Percentiles rank a stretch among this genome's conserved stretches.
Evolutionary conservation across 129 eudicot genomes (phyloP).

Genomic region (Arctium minus): DNA sequence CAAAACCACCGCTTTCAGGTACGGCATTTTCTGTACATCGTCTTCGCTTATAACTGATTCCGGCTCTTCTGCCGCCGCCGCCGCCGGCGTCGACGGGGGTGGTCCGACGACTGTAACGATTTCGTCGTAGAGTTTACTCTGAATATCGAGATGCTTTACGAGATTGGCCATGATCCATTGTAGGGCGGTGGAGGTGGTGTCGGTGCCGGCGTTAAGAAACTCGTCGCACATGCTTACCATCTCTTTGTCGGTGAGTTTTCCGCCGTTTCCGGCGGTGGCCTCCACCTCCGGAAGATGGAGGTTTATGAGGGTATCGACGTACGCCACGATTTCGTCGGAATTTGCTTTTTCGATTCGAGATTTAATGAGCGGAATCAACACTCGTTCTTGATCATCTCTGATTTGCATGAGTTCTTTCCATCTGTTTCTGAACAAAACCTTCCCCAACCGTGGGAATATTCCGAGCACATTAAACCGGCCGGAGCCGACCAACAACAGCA

Average conservation of each 20-base stretch:
- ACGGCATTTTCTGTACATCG: conserved; percentile 47
- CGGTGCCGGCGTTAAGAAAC: conserved; percentile 54
- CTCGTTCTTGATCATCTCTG: conserved; percentile 23
- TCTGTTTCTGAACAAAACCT: conserved; percentile 36
- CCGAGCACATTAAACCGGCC: conserved; percentile 34
- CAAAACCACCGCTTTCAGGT: conserved; percentile 52
- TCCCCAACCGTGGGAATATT: conserved; percentile 40
- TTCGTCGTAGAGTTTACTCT: conserved; percentile 56
- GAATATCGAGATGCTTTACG: conserved; percentile 52
- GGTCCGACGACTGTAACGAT: conserved; percentile 36
- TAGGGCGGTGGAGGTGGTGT: conserved; percentile 55
- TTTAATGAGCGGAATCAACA: conserved; percentile 36
- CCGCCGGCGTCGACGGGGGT: background rate
- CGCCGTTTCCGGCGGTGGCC: background rate
- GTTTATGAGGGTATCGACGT: conserved; percentile 48
- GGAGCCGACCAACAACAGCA: conserved; percentile 9
- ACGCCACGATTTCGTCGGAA: conserved; percentile 32
- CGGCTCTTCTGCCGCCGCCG: background rate
- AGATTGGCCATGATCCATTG: conserved; percentile 81
- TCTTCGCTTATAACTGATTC: conserved; percentile 33
- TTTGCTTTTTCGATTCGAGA: conserved; percentile 21
- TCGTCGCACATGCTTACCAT: conserved; percentile 51
- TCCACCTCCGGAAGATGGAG: conserved; percentile 38
- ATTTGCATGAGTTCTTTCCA: conserved; percentile 43
- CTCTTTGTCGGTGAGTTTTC: conserved; percentile 39